Base-by-base conservation (phyloP, 1,284 basidiomycete genomes). In the Trichosporon faecale region DNA sequence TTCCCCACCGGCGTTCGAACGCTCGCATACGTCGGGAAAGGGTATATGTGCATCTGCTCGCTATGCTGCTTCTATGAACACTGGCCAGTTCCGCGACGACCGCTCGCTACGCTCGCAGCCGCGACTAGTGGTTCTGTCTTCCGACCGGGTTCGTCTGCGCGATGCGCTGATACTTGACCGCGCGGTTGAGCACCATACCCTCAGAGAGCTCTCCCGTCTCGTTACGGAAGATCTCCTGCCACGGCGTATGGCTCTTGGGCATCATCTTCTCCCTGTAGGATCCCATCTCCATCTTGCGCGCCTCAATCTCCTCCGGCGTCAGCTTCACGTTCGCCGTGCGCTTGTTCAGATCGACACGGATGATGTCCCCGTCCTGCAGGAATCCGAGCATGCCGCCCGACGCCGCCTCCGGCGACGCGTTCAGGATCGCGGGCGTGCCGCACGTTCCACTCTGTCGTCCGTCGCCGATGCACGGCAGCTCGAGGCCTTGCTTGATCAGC, bases 401-500 rank as follows among this genome's bases (percentile, higher is more conserved):
- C 0, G 79, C 80, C 0, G 83, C 83, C 74, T 84, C 83, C 16
- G 82, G 82, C 1, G 76, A 77, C 35, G 81, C 81, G 69, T 84
- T 82, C 64, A 84, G 77, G 73, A 84, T 84, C 23, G 79, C 81
- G 1, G 82, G 82, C 2, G 80, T 78, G 65, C 81, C 82, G 33
- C 77, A 79, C 18, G 82, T 84, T 7, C 82, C 82, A n/a, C 74
- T 76, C 75, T 84, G 82, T 11, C 82, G 72, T 1, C 82, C 82
- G 68, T 84, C 82, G 44, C 81, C 82, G 49, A 84, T 80, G 65
- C 81, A 83, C 12, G 82, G 82, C n/a, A 83, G 73, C 73, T 83
- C 81, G 63, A 82, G 78, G 18, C 82, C 82, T 67, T 82, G 72
- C 71, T 80, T 80, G 76, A 84, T 80, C 23, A 84, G 74, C 65